phyloP scores from a whole-genome alignment of 2,329 filamentous ascomycete species.

The Coleophoma eucalyptorum region DNA sequence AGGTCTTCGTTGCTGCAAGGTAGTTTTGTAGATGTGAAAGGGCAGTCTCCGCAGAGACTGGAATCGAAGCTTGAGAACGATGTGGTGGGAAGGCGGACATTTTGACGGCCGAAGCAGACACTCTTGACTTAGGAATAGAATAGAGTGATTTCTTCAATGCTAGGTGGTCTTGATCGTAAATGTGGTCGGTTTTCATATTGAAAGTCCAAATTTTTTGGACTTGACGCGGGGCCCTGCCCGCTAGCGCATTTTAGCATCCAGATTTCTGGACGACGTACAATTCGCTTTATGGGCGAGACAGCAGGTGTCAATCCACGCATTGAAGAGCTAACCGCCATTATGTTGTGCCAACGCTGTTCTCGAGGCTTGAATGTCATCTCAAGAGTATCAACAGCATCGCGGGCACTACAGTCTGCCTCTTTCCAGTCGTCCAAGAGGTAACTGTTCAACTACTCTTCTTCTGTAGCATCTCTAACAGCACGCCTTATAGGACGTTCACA shows the following conservation, averaged over 20 bases:
- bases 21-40: conserved; percentile 25
- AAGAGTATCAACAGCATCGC: conserved; percentile 7
- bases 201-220: conserved; percentile 4
- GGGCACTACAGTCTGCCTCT: conserved; percentile 4
- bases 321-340: conserved; percentile 7
- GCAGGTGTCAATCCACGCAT: no score
- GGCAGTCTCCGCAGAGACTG: conserved; percentile 21
- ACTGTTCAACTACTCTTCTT: neutral
- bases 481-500: conserved; percentile 22
- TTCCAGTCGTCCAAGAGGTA: conserved; percentile 18
- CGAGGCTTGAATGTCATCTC: conserved; percentile 14
- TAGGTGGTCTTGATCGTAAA: no score
- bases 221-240: conserved; percentile 10
- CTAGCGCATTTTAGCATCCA: conserved; percentile 11
- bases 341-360: conserved; percentile 25
- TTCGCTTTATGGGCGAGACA: no score
- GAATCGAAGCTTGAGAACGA: conserved; percentile 17
- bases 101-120: conserved; percentile 2
- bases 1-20: conserved; percentile 18
- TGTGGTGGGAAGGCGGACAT: conserved; percentile 28
- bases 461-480: conserved; percentile 2
- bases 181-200: no score
- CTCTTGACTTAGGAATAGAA: no score
- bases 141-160: no score
- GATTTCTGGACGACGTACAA: no score